Evolutionary conservation across 1,284 basidiomycete species (phyloP).

Genomic region (Naganishia sp.): DNA sequence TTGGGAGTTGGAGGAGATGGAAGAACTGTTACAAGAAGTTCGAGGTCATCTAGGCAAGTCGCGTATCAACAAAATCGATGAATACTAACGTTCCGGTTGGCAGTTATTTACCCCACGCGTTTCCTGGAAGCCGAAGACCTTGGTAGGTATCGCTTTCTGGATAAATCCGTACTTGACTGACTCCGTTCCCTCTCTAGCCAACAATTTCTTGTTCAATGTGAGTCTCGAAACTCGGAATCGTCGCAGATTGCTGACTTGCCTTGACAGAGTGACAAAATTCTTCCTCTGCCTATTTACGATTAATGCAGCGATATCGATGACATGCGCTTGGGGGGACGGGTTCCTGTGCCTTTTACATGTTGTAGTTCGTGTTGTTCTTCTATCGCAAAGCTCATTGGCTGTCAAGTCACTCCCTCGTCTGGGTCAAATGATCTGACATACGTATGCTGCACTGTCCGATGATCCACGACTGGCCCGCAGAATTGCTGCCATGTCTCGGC

Average conservation of each 20-base stretch:
- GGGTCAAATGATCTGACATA: too few relatives aligned
- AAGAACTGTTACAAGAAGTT: conserved; percentile 69
- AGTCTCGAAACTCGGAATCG: conserved; percentile 31
- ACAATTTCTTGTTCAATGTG: conserved; percentile 86
- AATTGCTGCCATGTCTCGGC: too few relatives aligned
- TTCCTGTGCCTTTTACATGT: too few relatives aligned
- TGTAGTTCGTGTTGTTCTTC: too few relatives aligned
- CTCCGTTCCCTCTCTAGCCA: conserved; percentile 49
- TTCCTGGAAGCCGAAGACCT: conserved; percentile 70
- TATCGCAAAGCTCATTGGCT: too few relatives aligned
- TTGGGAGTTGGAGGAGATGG: conserved; percentile 85
- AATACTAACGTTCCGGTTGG: neutral
- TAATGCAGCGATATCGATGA: conserved; percentile 32
- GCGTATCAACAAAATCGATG: neutral
- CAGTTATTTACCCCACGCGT: conserved; percentile 76
- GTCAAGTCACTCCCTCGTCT: too few relatives aligned
- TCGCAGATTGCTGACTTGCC: neutral
- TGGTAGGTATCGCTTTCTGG: neutral
- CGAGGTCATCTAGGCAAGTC: conserved; percentile 78
- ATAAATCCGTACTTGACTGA: neutral
- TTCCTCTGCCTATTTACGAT: conserved; percentile 55
- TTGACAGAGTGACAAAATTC: conserved; percentile 64
- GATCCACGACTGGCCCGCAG: too few relatives aligned
- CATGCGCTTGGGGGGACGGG: too few relatives aligned
- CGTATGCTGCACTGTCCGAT: too few relatives aligned